Percentiles rank a stretch among this genome's conserved stretches.
phyloP scores from a whole-genome alignment of 805 yeast genomes.

The Candida morakotiae region DNA sequence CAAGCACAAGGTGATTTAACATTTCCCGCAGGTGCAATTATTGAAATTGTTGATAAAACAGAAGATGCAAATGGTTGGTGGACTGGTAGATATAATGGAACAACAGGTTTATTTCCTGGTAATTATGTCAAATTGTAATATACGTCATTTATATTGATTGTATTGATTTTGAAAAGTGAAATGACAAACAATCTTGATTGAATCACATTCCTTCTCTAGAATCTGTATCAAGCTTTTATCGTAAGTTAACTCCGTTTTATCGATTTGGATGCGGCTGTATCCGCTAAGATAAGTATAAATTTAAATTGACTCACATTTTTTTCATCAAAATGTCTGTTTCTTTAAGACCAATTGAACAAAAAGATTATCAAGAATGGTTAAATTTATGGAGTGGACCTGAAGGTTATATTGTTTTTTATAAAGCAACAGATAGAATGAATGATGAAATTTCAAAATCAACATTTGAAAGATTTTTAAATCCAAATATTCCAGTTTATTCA shows the following conservation, averaged over 20 bases:
- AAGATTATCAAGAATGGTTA: constrained; percentile 43
- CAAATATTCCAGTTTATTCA: constrained; percentile 40
- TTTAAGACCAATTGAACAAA: constrained; percentile 35
- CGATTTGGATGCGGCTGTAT: not conserved
- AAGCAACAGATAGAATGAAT: constrained; percentile 26
- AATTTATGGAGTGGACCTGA: constrained; percentile 38
- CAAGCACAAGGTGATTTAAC: constrained; percentile 90
- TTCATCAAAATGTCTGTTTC: constrained; percentile 1
- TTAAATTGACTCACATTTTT: not conserved
- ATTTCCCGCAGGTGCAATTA: constrained; percentile 83
- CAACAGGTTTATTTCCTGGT: constrained; percentile 91
- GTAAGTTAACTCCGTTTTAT: no score
- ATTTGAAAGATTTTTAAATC: constrained; percentile 44
- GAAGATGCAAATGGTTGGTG: constrained; percentile 94
- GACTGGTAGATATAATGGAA: constrained; percentile 87
- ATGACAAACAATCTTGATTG: no score
- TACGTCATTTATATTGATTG: no score
- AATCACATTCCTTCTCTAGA: no score
- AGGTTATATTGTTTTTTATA: constrained; percentile 43
- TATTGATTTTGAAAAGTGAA: no score
- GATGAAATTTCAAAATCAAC: constrained; percentile 39
- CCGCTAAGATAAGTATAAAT: not conserved
- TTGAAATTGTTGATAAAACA: constrained; percentile 78
- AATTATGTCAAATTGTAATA: constrained; percentile 73
- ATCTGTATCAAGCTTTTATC: no score